A percentile compares a stretch with the other conserved stretches of the same genome.
phyloP scores from a whole-genome alignment of 129 eudicot species.

The Artemisia annua region DNA sequence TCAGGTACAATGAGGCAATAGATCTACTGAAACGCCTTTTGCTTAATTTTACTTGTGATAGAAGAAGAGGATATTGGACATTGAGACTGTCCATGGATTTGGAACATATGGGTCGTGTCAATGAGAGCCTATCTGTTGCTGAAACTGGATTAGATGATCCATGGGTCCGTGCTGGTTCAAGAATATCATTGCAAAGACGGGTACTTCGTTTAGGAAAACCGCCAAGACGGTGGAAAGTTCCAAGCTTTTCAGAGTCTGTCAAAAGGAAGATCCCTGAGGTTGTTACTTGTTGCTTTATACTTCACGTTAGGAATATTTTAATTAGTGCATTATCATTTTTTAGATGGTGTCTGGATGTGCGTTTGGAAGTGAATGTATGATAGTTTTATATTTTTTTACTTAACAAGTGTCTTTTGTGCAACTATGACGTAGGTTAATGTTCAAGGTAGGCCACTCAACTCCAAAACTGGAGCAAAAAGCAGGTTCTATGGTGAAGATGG shows the following conservation, averaged over 20 bases:
- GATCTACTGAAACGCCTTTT: constrained; percentile 60
- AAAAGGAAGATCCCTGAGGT: constrained; percentile 89
- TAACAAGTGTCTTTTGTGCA: constrained; percentile 3
- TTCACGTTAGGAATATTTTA: constrained; percentile 1
- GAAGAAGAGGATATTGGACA: constrained; percentile 99
- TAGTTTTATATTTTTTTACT: background rate
- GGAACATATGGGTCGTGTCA: constrained; percentile 71
- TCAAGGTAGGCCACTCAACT: constrained; percentile 82
- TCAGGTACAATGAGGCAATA: constrained; percentile 81
- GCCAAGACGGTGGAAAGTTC: constrained; percentile 93
- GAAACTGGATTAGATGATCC: constrained; percentile 79
- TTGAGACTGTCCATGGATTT: constrained; percentile 83
- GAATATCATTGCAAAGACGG: constrained; percentile 83
- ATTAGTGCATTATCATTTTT: background rate
- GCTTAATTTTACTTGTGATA: constrained; percentile 51
- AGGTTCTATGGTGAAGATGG: constrained; percentile 94
- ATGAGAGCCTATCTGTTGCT: constrained; percentile 78
- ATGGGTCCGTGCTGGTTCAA: constrained; percentile 95
- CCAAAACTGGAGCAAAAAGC: constrained; percentile 68
- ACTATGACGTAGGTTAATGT: constrained; percentile 54
- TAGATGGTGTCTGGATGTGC: background rate
- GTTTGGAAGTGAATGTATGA: too few species aligned
- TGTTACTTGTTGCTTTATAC: constrained; percentile 12
- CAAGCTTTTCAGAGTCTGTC: constrained; percentile 65
- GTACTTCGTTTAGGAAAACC: constrained; percentile 85